Conservation (phyloP, 2,329 filamentous ascomycete species). For the Penicillium psychrosexuale region DNA sequence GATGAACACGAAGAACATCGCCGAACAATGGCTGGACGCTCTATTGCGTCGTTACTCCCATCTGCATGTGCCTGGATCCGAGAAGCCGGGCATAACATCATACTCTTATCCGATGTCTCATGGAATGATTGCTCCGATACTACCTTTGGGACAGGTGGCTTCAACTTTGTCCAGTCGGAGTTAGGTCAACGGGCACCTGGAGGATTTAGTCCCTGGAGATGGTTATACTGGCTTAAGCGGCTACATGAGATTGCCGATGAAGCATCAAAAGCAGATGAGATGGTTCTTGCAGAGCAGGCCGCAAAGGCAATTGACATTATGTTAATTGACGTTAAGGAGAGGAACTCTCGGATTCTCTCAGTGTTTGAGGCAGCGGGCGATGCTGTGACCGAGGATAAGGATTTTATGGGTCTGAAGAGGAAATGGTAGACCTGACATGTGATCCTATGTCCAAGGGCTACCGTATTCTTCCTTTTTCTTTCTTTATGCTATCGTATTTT, state of each 20-base stretch:
- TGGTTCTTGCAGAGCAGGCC: neutral
- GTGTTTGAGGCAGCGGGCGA: neutral
- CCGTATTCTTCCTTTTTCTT: neutral
- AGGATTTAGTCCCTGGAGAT: neutral
- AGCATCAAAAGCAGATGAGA: neutral
- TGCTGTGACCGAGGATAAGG: neutral
- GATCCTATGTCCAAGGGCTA: neutral
- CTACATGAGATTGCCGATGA: neutral
- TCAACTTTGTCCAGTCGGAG: neutral
- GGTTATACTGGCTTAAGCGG: neutral
- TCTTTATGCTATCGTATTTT: neutral
- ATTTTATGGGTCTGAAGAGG: neutral
- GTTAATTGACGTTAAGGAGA: neutral
- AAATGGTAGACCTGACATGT: neutral
- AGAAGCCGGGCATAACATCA: neutral
- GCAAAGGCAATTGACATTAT: neutral
- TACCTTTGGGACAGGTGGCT: neutral
- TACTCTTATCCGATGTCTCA: neutral
- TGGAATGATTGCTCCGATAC: neutral
- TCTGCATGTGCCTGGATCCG: neutral
- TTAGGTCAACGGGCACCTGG: neutral
- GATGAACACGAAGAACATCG: neutral
- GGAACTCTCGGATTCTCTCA: neutral
- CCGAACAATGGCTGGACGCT: neutral
- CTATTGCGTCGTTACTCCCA: neutral